phyloP scores from a whole-genome alignment of 1,284 basidiomycete species.

The Cryptococcus jaspeensis region DNA sequence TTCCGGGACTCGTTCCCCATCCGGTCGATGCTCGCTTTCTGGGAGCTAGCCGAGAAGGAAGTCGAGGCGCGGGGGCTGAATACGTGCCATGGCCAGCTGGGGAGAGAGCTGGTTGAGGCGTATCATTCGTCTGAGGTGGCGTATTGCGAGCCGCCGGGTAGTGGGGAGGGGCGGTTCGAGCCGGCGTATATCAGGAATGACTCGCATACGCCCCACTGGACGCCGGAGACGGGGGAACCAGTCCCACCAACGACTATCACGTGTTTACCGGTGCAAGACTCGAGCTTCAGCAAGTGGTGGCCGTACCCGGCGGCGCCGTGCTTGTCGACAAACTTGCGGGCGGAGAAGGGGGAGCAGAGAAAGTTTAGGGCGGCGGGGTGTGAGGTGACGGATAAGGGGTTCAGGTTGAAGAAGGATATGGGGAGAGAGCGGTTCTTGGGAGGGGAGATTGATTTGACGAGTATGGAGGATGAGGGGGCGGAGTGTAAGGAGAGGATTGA shows the following conservation, averaged over 20 bases:
- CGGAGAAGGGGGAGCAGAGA: constrained; percentile 15
- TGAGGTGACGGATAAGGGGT: constrained; percentile 26
- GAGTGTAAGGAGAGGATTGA: constrained; percentile 27
- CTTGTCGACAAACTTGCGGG: constrained; percentile 29
- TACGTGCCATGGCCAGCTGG: constrained; percentile 39
- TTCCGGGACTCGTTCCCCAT: constrained; percentile 40
- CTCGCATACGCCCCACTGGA: not conserved
- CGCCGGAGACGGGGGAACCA: not conserved
- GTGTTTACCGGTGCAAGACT: constrained; percentile 33
- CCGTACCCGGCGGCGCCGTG: constrained; percentile 43
- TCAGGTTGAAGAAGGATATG: constrained; percentile 27
- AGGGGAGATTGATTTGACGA: constrained; percentile 8
- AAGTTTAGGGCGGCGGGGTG: constrained; percentile 26
- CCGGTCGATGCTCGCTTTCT: constrained; percentile 32
- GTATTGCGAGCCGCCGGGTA: constrained; percentile 23
- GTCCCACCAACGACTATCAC: constrained; percentile 19
- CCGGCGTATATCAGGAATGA: constrained; percentile 1
- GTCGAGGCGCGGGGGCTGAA: constrained; percentile 28
- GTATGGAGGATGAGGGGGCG: constrained; percentile 7
- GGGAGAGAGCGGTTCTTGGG: constrained; percentile 41
- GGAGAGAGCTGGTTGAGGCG: constrained; percentile 29
- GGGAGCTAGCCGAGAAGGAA: constrained; percentile 40
- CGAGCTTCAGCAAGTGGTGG: constrained; percentile 40
- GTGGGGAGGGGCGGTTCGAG: not conserved
- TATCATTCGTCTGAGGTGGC: constrained; percentile 23